Percentiles rank a stretch among this genome's conserved stretches.
These are phyloP conservation scores for Melanomma pulvis-pyrius DNA, from an alignment of 495 filamentous ascomycete genomes.

Conservation along the genomic window DNA sequence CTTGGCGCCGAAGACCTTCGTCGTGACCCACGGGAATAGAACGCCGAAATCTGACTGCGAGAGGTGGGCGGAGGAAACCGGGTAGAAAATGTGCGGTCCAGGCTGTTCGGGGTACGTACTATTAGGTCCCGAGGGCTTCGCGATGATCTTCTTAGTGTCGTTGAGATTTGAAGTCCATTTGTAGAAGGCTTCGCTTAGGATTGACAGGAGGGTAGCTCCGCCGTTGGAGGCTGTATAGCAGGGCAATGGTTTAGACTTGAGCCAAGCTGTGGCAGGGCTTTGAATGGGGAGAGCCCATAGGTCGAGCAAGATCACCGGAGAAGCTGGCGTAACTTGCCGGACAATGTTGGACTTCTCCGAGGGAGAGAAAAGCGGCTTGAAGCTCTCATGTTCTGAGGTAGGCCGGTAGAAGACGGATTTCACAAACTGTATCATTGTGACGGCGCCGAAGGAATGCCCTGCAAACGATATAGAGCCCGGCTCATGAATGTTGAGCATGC, in stretches of 20 bases:
- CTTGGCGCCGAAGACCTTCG: slow-evolving; percentile 59
- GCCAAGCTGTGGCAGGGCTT: slow-evolving; percentile 54
- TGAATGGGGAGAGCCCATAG: slow-evolving; percentile 73
- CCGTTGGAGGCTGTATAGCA: slow-evolving; percentile 56
- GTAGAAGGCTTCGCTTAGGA: slow-evolving; percentile 71
- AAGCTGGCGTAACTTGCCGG: slow-evolving; percentile 63
- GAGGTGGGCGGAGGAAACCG: slow-evolving; percentile 64
- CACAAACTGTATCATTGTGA: slow-evolving; percentile 70
- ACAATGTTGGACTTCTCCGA: slow-evolving; percentile 51
- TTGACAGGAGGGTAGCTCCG: slow-evolving; percentile 58
- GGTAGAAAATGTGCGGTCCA: slow-evolving; percentile 60
- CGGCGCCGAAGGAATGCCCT: slow-evolving; percentile 77
- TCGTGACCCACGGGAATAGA: slow-evolving; percentile 69
- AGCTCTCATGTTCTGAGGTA: slow-evolving; percentile 19
- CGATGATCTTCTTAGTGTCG: slow-evolving; percentile 60
- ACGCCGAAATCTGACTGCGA: slow-evolving; percentile 78
- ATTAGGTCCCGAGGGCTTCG: slow-evolving; percentile 29
- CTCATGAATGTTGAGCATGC: slow-evolving; percentile 62
- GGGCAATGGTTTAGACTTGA: slow-evolving; percentile 69
- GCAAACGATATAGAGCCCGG: slow-evolving; percentile 71
- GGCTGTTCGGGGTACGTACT: slow-evolving; percentile 15
- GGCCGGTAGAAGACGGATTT: slow-evolving; percentile 67
- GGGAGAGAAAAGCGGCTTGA: slow-evolving; percentile 55
- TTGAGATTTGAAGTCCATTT: slow-evolving; percentile 69
- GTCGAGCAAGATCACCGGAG: slow-evolving; percentile 67